Evolutionary conservation across 768 basidiomycete species (phyloP), one percentile per base, ranked within the genome.

Genomic region (Trametes maxima): DNA sequence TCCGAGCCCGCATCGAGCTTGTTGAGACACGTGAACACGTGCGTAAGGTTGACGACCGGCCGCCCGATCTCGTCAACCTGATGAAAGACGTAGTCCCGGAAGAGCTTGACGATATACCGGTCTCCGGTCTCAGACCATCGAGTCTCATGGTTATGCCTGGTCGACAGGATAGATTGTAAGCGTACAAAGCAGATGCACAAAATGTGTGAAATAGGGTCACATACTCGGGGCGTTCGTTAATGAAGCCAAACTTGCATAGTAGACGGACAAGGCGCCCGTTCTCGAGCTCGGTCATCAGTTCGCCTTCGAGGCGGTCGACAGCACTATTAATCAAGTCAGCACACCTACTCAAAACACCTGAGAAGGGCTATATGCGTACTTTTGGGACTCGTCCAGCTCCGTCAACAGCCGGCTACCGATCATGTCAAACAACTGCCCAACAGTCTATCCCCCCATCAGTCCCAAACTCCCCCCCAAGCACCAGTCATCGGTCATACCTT

Each of bases 41-140:
- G 95, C 0, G 88, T 84, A 61, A 99, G 76, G 70, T 95, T 95
- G 58, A 98, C 80, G 17, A 97, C 85, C 0, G 97, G 95, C 54
- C 89, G 87, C 11, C 94, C 92, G 65, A 85, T 82, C 70, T 94
- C 92, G 65, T 97, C 95, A 43, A 97, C 89, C 73, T 97, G 95
- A 71, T 99, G 97, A 75, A 99, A 99, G 24, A 99, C 95, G 68
- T 92, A 95, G 74, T 99, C 97, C 17, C 97, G 85, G 82, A 99
- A 98, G 47, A 99, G 83, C 80, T 97, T 98, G 79, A 99, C 84
- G 71, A 98, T 94, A 73, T 99, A 99, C 62, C 96, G 80, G 70
- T 99, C 97, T 1, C 97, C 97, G 0, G 97, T 98, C 71, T 99
- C 97, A 13, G 95, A 95, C 97, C 97, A 99, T 2, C 95, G 84